Conservation (phyloP, 1,139 yeast species). For the Hemisphaericaspora lyxosophila region DNA sequence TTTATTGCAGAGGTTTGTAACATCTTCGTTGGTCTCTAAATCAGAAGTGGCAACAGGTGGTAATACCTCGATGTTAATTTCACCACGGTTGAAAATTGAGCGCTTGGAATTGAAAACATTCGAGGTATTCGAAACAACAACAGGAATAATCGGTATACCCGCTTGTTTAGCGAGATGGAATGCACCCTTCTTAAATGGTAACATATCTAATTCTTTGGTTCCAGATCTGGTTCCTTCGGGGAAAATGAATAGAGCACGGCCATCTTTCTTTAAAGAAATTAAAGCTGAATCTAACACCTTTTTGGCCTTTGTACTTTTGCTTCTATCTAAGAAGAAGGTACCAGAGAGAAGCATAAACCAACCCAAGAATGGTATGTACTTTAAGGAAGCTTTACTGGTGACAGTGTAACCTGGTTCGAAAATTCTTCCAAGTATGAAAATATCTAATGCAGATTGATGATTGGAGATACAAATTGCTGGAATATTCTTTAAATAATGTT, state of each 20-base stretch:
- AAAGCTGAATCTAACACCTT: slow-evolving; percentile 72
- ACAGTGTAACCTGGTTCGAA: slow-evolving; percentile 92
- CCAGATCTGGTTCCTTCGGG: slow-evolving; percentile 97
- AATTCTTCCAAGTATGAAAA: slow-evolving; percentile 71
- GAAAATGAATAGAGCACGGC: slow-evolving; percentile 78
- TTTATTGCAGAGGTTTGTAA: slow-evolving; percentile 45
- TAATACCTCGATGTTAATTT: slow-evolving; percentile 61
- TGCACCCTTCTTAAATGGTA: slow-evolving; percentile 96
- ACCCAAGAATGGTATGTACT: slow-evolving; percentile 89
- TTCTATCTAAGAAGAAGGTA: slow-evolving; percentile 85
- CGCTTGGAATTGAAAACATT: slow-evolving; percentile 61
- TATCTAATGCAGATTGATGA: slow-evolving; percentile 90
- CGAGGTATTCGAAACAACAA: slow-evolving; percentile 83
- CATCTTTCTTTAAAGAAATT: slow-evolving; percentile 52
- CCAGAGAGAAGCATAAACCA: slow-evolving; percentile 94
- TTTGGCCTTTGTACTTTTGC: slow-evolving; percentile 74
- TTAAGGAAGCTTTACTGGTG: slow-evolving; percentile 83
- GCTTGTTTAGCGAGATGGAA: slow-evolving; percentile 96
- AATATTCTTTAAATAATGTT: slow-evolving; percentile 46
- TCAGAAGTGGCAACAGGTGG: slow-evolving; percentile 64
- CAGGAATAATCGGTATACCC: slow-evolving; percentile 82
- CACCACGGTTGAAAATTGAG: slow-evolving; percentile 59
- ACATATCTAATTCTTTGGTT: slow-evolving; percentile 59
- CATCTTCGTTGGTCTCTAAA: slow-evolving; percentile 56
- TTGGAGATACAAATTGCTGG: slow-evolving; percentile 88